A percentile compares a stretch with the other conserved stretches of the same genome.
phyloP scores from a whole-genome alignment of 345 rosid genomes.

The Turritis glabra region DNA sequence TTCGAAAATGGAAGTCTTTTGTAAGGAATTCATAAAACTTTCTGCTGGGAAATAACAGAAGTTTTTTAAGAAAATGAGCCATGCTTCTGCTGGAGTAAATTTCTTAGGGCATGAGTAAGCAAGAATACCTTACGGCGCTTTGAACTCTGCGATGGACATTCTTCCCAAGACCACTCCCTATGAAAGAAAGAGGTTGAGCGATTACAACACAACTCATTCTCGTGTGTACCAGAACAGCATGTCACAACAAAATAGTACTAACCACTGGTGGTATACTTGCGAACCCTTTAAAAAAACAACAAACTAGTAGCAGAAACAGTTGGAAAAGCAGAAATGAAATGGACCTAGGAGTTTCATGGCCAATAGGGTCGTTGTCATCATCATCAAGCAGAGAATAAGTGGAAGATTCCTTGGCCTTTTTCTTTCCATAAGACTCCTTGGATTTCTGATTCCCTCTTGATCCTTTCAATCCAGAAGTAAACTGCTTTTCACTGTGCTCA shows the following conservation, averaged over 20 bases:
- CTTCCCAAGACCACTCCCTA: slow-evolving; percentile 48
- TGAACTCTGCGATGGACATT: slow-evolving; percentile 33
- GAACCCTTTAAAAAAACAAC: neutral
- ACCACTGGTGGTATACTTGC: slow-evolving; percentile 3
- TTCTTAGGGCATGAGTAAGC: slow-evolving; percentile 1
- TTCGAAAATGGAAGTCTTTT: neutral
- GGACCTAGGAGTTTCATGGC: slow-evolving; percentile 22
- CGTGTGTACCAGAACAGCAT: neutral
- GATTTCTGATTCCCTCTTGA: slow-evolving; percentile 20
- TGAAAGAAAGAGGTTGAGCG: slow-evolving; percentile 13
- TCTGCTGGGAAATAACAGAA: neutral
- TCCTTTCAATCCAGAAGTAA: slow-evolving; percentile 25
- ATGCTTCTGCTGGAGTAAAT: slow-evolving; percentile 1
- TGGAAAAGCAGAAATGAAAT: slow-evolving; percentile 7
- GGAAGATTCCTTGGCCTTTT: slow-evolving; percentile 38
- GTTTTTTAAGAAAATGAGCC: neutral
- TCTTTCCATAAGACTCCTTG: slow-evolving; percentile 25
- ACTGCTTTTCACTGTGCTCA: slow-evolving; percentile 32
- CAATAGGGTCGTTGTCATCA: slow-evolving; percentile 29
- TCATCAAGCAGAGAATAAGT: slow-evolving; percentile 29
- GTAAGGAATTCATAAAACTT: neutral
- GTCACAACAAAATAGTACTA: neutral
- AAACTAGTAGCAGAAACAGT: neutral
- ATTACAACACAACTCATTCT: slow-evolving; percentile 21
- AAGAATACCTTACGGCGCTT: slow-evolving; percentile 52